phyloP scores from a whole-genome alignment of 2,329 filamentous ascomycete genomes.

The Aaosphaeria arxii region DNA sequence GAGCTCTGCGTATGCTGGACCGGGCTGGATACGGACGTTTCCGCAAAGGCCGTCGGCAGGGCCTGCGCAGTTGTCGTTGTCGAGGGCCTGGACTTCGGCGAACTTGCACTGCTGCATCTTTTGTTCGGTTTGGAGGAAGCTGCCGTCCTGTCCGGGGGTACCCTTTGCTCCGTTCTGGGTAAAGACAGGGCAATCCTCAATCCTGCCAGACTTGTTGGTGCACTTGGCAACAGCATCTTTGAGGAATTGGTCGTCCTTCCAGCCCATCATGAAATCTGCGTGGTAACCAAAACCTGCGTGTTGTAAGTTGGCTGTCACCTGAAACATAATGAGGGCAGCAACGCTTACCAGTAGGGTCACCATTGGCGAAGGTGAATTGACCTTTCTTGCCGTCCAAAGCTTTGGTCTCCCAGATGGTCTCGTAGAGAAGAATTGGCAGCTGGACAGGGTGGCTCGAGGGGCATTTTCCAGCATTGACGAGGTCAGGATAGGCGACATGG shows the following conservation, averaged over 20 bases:
- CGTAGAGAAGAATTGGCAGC: conserved; percentile 59
- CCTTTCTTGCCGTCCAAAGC: conserved; percentile 50
- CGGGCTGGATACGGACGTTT: conserved; percentile 49
- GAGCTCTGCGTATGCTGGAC: conserved; percentile 40
- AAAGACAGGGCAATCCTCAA: conserved; percentile 76
- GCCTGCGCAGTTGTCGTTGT: conserved; percentile 58
- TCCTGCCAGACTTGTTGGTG: conserved; percentile 65
- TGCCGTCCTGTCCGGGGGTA: neutral
- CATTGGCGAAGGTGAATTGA: conserved; percentile 67
- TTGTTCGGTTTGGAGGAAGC: neutral
- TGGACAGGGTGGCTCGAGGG: conserved; percentile 53
- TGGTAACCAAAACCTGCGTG: conserved; percentile 65
- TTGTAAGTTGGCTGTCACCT: conserved; percentile 7
- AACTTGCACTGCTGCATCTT: conserved; percentile 45
- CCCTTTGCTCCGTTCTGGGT: conserved; percentile 51
- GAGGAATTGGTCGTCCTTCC: conserved; percentile 62
- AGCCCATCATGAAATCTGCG: conserved; percentile 69
- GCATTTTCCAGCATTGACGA: conserved; percentile 52
- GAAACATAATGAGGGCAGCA: neutral
- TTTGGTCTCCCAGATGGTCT: conserved; percentile 55
- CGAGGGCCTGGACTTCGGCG: conserved; percentile 41
- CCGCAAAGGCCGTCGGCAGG: conserved; percentile 64
- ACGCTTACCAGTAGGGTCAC: conserved; percentile 69
- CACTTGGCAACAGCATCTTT: conserved; percentile 69
- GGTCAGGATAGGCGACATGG: conserved; percentile 63